These are phyloP conservation scores for Boechera stricta DNA, from an alignment of 345 rosid species.

Conservation along the genomic window DNA sequence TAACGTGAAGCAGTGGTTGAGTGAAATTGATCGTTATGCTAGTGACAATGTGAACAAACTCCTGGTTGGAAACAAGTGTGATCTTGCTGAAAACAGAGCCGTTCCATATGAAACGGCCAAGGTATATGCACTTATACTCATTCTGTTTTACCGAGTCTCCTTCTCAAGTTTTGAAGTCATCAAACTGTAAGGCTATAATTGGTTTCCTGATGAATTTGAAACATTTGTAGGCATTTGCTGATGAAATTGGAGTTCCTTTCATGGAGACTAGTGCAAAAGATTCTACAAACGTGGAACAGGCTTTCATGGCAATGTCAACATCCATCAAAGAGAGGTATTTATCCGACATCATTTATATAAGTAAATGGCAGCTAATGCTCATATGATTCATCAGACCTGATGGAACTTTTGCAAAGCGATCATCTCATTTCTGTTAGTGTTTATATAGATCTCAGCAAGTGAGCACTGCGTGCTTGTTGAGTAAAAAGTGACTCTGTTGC, in stretches of 20 bases:
- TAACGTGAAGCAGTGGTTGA: slow-evolving; percentile 81
- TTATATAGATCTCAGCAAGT: neutral
- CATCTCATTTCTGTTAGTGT: neutral
- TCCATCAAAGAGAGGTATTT: slow-evolving; percentile 71
- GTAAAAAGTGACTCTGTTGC: neutral
- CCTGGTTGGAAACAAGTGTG: slow-evolving; percentile 79
- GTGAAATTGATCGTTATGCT: slow-evolving; percentile 80
- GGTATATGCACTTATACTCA: slow-evolving; percentile 46
- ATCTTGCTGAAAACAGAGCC: slow-evolving; percentile 72
- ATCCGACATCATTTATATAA: neutral
- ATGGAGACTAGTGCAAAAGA: slow-evolving; percentile 88
- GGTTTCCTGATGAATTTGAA: neutral
- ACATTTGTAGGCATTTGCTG: slow-evolving; percentile 66
- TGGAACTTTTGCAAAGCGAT: neutral
- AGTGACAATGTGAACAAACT: slow-evolving; percentile 81
- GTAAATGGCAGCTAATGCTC: slow-evolving; percentile 6
- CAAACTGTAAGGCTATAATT: neutral
- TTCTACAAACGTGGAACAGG: slow-evolving; percentile 72
- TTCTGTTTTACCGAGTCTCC: neutral
- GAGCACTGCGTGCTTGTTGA: neutral
- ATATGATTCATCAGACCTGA: slow-evolving; percentile 14
- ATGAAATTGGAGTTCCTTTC: slow-evolving; percentile 78
- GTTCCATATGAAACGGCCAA: slow-evolving; percentile 74
- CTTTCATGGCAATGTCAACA: slow-evolving; percentile 86
- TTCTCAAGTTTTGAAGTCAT: slow-evolving; percentile 1